Percentiles rank a stretch among this genome's conserved stretches.
phyloP scores from a whole-genome alignment of 352 stramenopile genomes.

The Phytophthora vignae region DNA sequence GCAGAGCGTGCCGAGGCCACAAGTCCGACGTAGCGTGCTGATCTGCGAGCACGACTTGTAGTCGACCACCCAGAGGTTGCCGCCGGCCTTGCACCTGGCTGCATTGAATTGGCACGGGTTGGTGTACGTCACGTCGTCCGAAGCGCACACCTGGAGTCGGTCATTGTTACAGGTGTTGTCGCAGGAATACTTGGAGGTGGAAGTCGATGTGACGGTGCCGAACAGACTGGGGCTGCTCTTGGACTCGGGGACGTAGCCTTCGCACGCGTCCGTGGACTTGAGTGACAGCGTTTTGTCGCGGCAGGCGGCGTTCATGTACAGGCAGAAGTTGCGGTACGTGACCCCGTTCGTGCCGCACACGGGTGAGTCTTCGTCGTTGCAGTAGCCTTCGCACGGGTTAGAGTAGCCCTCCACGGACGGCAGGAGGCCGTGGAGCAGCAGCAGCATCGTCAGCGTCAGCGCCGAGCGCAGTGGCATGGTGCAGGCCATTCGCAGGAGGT shows the following conservation, averaged over 20 bases:
- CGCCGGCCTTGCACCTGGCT: conserved; percentile 30
- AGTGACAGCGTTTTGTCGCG: conserved; percentile 29
- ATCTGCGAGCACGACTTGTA: conserved; percentile 29
- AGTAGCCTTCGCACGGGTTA: conserved; percentile 5
- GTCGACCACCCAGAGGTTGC: conserved; percentile 36
- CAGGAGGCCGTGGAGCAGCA: conserved; percentile 15
- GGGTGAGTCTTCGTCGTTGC: conserved; percentile 20
- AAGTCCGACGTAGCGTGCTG: conserved; percentile 12
- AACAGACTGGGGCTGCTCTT: neutral
- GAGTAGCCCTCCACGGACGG: conserved; percentile 6
- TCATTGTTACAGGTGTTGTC: conserved; percentile 23
- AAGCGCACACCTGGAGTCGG: conserved; percentile 39
- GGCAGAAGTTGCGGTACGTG: conserved; percentile 43
- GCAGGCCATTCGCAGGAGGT: conserved; percentile 5
- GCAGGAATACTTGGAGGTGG: conserved; percentile 5
- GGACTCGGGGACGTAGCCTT: conserved; percentile 7
- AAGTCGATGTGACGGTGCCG: neutral
- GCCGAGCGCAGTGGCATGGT: conserved; percentile 7
- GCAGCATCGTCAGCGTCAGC: conserved; percentile 16
- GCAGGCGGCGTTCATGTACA: conserved; percentile 46
- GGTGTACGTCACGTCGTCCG: conserved; percentile 42
- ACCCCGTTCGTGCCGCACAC: conserved; percentile 47
- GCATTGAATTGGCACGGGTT: conserved; percentile 45
- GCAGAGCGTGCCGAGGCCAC: conserved; percentile 20
- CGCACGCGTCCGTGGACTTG: conserved; percentile 1